Evolutionary conservation across 495 filamentous ascomycete genomes (phyloP).

Genomic region (Lepraria neglecta): DNA sequence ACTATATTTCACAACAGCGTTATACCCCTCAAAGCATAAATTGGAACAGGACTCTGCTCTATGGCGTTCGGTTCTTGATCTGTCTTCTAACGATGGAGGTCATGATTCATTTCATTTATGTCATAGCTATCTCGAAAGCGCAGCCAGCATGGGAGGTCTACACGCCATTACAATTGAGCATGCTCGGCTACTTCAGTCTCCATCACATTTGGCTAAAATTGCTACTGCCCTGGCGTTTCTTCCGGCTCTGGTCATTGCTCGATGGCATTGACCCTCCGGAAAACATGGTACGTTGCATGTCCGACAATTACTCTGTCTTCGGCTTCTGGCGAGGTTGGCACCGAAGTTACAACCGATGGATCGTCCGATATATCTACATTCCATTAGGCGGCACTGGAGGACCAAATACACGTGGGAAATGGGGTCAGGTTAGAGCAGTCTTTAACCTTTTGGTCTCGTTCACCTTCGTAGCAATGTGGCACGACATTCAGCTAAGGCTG

Average conservation of each 20-base stretch:
- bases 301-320: conserved; percentile 86
- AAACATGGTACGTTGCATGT: conserved; percentile 97
- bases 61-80: conserved; percentile 77
- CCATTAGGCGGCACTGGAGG: conserved; percentile 69
- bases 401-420: conserved; percentile 28
- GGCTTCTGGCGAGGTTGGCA: conserved; percentile 97
- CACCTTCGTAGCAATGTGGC: conserved; percentile 97
- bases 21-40: conserved; percentile 65
- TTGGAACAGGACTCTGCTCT: conserved; percentile 59
- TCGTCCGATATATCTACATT: conserved; percentile 88
- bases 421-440: conserved; percentile 43
- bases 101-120: conserved; percentile 88
- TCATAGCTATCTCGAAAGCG: conserved; percentile 83
- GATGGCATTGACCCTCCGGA: conserved; percentile 94
- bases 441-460: conserved; percentile 81
- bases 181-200: conserved; percentile 94
- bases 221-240: conserved; percentile 92
- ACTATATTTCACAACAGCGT: conserved; percentile 83
- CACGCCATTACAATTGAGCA: conserved; percentile 78
- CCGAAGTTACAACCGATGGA: conserved; percentile 87
- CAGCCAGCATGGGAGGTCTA: conserved; percentile 74
- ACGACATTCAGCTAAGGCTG: conserved; percentile 89
- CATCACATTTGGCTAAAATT: conserved; percentile 98
- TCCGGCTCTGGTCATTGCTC: conserved; percentile 85
- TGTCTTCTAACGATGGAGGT: conserved; percentile 87